A percentile compares a stretch with the other conserved stretches of the same genome.
Conservation (phyloP, 2,329 filamentous ascomycete species). For the Geosmithia morbida region DNA sequence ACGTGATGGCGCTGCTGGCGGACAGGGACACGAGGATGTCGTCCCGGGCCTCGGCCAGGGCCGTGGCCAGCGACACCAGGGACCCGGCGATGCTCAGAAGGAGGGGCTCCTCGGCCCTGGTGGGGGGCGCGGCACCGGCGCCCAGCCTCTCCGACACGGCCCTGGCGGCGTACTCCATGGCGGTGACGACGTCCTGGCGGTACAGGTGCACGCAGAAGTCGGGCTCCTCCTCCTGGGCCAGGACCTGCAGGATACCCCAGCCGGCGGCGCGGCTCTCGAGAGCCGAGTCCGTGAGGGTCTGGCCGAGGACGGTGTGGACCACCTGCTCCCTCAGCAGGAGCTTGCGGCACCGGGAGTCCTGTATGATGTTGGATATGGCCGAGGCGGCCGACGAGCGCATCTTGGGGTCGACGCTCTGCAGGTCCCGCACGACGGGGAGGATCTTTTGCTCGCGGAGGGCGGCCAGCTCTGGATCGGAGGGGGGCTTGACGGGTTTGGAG, state of each 20-base stretch:
- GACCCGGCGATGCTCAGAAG: constrained; percentile 40
- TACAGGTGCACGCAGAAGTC: constrained; percentile 55
- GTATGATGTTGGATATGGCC: constrained; percentile 46
- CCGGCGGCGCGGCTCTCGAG: constrained; percentile 50
- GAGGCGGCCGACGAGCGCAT: constrained; percentile 43
- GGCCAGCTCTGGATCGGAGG: constrained; percentile 47
- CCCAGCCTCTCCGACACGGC: constrained; percentile 23
- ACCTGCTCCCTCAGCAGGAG: constrained; percentile 52
- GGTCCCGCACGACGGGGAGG: constrained; percentile 44
- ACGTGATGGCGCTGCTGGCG: constrained; percentile 29
- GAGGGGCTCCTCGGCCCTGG: constrained; percentile 37
- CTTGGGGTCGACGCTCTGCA: constrained; percentile 44
- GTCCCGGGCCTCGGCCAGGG: constrained; percentile 43
- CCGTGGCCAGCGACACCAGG: constrained; percentile 35
- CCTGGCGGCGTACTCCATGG: constrained; percentile 40
- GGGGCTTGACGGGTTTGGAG: constrained; percentile 42
- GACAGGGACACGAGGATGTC: constrained; percentile 43
- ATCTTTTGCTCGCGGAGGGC: constrained; percentile 49
- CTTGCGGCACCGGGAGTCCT: constrained; percentile 47
- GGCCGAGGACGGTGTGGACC: constrained; percentile 45
- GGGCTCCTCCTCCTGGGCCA: constrained; percentile 48
- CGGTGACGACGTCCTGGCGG: constrained; percentile 44
- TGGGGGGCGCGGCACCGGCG: constrained; percentile 22
- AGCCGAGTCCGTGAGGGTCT: constrained; percentile 48
- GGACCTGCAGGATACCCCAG: constrained; percentile 50